A percentile compares a stretch with the other conserved stretches of the same genome.
These are phyloP conservation scores for Scytalidium lignicola DNA, from an alignment of 2,329 filamentous ascomycete genomes.

Conservation along the genomic window DNA sequence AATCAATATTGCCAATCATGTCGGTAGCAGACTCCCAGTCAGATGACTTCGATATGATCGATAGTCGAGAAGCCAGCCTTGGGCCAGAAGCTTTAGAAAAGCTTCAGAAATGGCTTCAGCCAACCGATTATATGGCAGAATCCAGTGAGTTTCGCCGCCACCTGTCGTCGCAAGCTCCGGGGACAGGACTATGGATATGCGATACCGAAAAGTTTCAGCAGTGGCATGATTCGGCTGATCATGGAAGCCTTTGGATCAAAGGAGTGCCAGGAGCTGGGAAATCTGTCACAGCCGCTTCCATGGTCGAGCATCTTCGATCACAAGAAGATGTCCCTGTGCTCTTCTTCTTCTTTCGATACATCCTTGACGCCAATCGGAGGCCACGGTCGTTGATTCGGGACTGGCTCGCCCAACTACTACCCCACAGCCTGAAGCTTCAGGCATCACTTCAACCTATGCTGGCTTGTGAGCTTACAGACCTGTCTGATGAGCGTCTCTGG, in stretches of 20 bases:
- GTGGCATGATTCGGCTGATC: slow-evolving; percentile 20
- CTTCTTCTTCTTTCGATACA: slow-evolving; percentile 32
- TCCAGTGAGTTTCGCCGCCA: slow-evolving; percentile 14
- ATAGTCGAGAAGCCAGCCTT: slow-evolving; percentile 8
- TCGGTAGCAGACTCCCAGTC: slow-evolving; percentile 1
- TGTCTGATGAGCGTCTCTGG: slow-evolving; percentile 24
- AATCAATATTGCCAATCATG: not conserved
- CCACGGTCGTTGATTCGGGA: slow-evolving; percentile 23
- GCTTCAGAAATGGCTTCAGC: slow-evolving; percentile 11
- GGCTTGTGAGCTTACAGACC: slow-evolving; percentile 7
- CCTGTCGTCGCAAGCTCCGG: slow-evolving; percentile 6
- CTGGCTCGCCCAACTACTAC: slow-evolving; percentile 27
- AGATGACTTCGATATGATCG: slow-evolving; percentile 10
- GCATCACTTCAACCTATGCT: slow-evolving; percentile 7
- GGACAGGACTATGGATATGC: slow-evolving; percentile 12
- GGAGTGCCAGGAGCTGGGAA: slow-evolving; percentile 41
- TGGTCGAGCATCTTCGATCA: slow-evolving; percentile 18
- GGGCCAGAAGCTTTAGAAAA: slow-evolving; percentile 7
- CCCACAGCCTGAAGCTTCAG: slow-evolving; percentile 21
- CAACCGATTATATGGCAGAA: slow-evolving; percentile 10
- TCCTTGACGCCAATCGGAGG: slow-evolving; percentile 25
- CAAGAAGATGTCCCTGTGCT: slow-evolving; percentile 17
- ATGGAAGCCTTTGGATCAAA: slow-evolving; percentile 38
- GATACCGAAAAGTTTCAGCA: slow-evolving; percentile 11
- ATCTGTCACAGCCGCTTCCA: slow-evolving; percentile 30